Evolutionary conservation across 768 basidiomycete genomes (phyloP).

Genomic region (Russula virescens): DNA sequence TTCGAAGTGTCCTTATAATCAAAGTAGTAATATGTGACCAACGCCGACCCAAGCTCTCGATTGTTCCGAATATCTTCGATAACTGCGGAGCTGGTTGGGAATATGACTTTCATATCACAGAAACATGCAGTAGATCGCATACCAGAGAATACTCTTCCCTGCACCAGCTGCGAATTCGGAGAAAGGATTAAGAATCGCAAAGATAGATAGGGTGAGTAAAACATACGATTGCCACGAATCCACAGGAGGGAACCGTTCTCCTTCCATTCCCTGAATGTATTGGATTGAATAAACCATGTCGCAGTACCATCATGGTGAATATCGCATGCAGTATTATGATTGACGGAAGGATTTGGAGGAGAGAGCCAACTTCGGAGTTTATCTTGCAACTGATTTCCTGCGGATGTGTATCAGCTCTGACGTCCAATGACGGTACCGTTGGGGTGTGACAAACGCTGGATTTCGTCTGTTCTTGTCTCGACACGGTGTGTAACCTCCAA

Average conservation of each 20-base stretch:
- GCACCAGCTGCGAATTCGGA: background rate
- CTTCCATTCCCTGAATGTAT: background rate
- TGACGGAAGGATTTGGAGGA: background rate
- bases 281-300: background rate
- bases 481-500: no score
- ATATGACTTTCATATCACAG: background rate
- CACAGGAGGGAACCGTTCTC: background rate
- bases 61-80: background rate
- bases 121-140: background rate
- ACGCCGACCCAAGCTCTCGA: background rate
- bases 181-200: background rate
- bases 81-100: background rate
- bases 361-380: constrained; percentile 1
- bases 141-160: constrained; percentile 5
- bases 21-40: background rate
- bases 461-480: background rate
- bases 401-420: background rate
- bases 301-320: background rate
- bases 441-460: background rate
- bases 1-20: background rate
- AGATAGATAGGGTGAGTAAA: background rate
- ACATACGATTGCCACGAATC: constrained; percentile 1
- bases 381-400: background rate
- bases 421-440: background rate
- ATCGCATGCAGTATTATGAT: background rate